These are phyloP conservation scores for Oxyria digyna DNA, from an alignment of 148 eudicot genomes.

Conservation along the genomic window DNA sequence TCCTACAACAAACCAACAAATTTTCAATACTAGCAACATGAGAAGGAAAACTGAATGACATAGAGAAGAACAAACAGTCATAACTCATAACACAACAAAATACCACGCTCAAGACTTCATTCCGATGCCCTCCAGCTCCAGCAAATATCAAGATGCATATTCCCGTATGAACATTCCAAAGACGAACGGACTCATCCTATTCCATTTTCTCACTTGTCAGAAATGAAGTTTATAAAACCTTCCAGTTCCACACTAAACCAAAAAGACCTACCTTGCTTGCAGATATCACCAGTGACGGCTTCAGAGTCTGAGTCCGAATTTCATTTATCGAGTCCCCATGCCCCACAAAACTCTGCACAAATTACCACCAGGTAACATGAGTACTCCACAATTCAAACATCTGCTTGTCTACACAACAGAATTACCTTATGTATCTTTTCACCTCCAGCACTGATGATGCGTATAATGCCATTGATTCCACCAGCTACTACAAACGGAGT, in stretches of 20 bases:
- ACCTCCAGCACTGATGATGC: conserved; percentile 74
- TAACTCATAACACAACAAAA: conserved; percentile 2
- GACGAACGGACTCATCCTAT: conserved; percentile 97
- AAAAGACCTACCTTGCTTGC: conserved; percentile 79
- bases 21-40: background rate
- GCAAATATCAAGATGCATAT: conserved; percentile 96
- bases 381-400: background rate
- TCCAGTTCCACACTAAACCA: background rate
- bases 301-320: conserved; percentile 77
- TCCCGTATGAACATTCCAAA: conserved; percentile 98
- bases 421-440: conserved; percentile 87
- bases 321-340: conserved; percentile 97
- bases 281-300: conserved; percentile 83
- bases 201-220: conserved; percentile 8
- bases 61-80: background rate
- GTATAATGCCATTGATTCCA: conserved; percentile 85
- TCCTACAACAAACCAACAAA: conserved; percentile 30
- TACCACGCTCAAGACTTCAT: conserved; percentile 99
- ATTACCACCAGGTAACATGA: conserved; percentile 8
- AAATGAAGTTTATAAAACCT: conserved; percentile 7
- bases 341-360: conserved; percentile 78
- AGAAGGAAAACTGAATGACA: background rate
- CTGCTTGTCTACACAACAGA: background rate
- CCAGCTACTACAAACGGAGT: conserved; percentile 87
- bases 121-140: conserved; percentile 98